Evolutionary conservation across 1,284 basidiomycete species (phyloP), one percentile per base, ranked within the genome.

Genomic region (Gastroboletus turbinatus): DNA sequence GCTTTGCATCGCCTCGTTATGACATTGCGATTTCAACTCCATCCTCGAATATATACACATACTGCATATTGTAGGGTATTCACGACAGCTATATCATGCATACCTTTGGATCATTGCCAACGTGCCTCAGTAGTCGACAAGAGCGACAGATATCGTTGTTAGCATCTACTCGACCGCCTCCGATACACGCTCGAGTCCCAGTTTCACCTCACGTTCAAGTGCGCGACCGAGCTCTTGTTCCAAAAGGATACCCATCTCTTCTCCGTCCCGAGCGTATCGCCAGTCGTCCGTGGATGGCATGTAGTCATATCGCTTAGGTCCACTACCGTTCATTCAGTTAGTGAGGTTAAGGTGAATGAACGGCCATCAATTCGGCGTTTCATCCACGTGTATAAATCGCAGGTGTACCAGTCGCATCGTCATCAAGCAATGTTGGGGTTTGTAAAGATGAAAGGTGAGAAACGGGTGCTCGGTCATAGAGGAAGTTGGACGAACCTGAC

Each of bases 251-350:
- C 82, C 82, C 58, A 96, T 73, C 14, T 82, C 79, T 36, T 77
- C 75, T 17, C 82, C 82, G 55, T 90, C 86, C 46, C 94, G 82
- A 19, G 79, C 76, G 69, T 96, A 96, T 25, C 90, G 76, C 94
- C 94, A 97, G 50, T 81, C 76, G 52, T 83, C 79, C 25, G 72
- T 69, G 33, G 71, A 72, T 57, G 75, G 73, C 13, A 77, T 76
- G 64, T 89, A 92, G 72, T 94, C 92, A 69, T 94, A 97, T 42
- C 94, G 85, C 74, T 91, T 90, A 13, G 94, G 94, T 17, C 94
- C 94, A 65, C 94, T 94, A 36, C 25, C 59, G n/a, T 52, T 40
- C 43, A 40, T 57, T 46, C 27, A 51, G 36, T 49, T 17, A n/a
- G 43, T 23, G 16, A 47, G 17, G 33, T 51, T 23, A 32, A 53